Evolutionary conservation across 768 basidiomycete species (phyloP), one percentile per base, ranked within the genome.

Genomic region (Suillus americanus): DNA sequence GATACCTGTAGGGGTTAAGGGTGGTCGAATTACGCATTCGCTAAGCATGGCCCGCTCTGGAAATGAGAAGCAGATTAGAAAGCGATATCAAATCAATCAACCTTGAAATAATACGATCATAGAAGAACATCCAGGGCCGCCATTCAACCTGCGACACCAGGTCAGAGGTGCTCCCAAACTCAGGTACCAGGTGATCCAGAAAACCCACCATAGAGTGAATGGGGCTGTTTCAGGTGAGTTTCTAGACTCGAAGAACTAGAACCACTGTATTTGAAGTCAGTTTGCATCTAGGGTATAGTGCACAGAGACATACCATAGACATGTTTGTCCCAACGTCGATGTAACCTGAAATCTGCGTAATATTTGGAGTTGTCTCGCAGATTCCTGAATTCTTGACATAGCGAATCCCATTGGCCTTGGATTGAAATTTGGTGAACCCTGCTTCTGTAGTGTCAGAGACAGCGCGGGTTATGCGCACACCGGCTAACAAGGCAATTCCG

Each of bases 221-320:
- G 88, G 88, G 0, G 88, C 87, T 2, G 81, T 86, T 57, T 87
- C 84, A 0, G 88, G 86, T 3, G 79, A 76, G 37, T 83, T 74
- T 16, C 89, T 81, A 3, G 89, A 82, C 66, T 86, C 89, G 61
- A 90, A 90, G 73, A 89, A 90, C 86, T 88, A 90, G 70, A 89
- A 90, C 86, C 86, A 89, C 88, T 88, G 61, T 87, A 59, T 33
- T 7, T 23, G 9, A 20, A 12, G 60, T 45, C 48, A 20, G 12
- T 53, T 8, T 25, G 23, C 30, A 46, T 40, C 9, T 16, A 16
- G 6, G n/a, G 12, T 3, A 45, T 16, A 38, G 43, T n/a, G 23
- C 28, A 38, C 3, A 20, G 51, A 38, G 20, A 66, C 78, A 64
- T 54, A 86, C 86, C 83, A 86, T 84, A 0, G 85, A 86, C 82